These are phyloP conservation scores for Aspergillus awamori DNA, from an alignment of 2,329 filamentous ascomycete species.

Conservation along the genomic window DNA sequence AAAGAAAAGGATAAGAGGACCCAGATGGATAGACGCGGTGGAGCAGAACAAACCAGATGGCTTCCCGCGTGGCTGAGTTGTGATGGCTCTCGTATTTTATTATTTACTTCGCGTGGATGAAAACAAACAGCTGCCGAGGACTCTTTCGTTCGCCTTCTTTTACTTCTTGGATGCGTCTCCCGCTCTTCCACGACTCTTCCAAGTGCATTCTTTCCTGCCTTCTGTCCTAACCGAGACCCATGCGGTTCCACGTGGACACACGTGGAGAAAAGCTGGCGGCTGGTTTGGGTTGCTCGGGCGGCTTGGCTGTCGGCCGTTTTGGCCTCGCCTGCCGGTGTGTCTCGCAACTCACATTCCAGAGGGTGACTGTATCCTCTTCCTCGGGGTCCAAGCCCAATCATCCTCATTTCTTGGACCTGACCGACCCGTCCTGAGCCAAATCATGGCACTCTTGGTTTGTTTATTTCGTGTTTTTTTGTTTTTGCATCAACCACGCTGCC, in stretches of 20 bases:
- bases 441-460: no score
- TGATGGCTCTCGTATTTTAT: constrained; percentile 12
- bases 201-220: constrained; percentile 27
- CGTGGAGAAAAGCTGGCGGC: constrained; percentile 31
- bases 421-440: no score
- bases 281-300: constrained; percentile 9
- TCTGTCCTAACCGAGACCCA: constrained; percentile 28
- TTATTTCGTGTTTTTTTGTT: not conserved
- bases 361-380: not conserved
- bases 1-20: not conserved
- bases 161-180: not conserved
- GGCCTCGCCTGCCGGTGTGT: not conserved
- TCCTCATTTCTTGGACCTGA: not conserved
- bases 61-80: constrained; percentile 17
- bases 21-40: constrained; percentile 3
- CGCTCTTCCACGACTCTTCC: constrained; percentile 30
- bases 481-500: not conserved
- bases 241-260: constrained; percentile 41
- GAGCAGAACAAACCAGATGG: constrained; percentile 8
- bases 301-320: constrained; percentile 14
- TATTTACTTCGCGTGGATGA: not conserved
- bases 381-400: constrained; percentile 1
- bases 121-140: not conserved
- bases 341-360: not conserved
- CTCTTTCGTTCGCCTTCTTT: not conserved